Percentiles rank a stretch among this genome's conserved stretches.
Evolutionary conservation across 176 grass and related monocot genomes (phyloP).

Genomic region (Elymus sibiricus): DNA sequence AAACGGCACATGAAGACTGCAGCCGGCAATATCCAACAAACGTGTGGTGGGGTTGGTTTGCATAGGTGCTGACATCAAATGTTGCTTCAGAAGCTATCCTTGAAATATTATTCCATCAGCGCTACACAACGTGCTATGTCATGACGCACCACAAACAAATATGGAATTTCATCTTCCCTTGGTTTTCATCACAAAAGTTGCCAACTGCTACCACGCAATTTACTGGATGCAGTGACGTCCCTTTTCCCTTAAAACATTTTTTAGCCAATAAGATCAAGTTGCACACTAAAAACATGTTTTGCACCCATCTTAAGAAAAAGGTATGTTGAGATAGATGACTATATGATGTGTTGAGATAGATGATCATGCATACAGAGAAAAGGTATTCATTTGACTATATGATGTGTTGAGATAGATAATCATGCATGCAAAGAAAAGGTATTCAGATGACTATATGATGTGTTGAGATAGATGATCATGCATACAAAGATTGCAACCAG

Average conservation of each 20-base stretch:
- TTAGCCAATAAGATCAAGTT: neutral
- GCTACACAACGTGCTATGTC: neutral
- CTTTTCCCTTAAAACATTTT: neutral
- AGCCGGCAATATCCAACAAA: neutral
- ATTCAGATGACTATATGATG: neutral
- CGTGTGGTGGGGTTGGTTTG: too few species aligned
- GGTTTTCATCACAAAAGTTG: neutral
- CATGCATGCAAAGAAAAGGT: neutral
- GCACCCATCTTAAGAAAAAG: neutral
- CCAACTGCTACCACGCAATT: neutral
- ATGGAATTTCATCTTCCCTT: conserved; percentile 4
- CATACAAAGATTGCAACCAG: too few species aligned
- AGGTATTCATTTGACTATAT: too few species aligned
- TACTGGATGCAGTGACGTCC: neutral
- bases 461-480: too few species aligned
- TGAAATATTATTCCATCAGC: neutral
- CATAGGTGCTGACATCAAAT: too few species aligned
- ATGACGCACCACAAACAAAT: neutral
- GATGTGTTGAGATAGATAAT: too few species aligned
- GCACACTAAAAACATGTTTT: neutral
- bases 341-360: too few species aligned
- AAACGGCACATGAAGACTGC: neutral
- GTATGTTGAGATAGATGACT: too few species aligned
- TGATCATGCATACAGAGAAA: too few species aligned
- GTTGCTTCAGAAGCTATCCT: neutral